These are phyloP conservation scores for Hymenoscyphus occultus DNA, from an alignment of 2,329 filamentous ascomycete species.

Conservation along the genomic window DNA sequence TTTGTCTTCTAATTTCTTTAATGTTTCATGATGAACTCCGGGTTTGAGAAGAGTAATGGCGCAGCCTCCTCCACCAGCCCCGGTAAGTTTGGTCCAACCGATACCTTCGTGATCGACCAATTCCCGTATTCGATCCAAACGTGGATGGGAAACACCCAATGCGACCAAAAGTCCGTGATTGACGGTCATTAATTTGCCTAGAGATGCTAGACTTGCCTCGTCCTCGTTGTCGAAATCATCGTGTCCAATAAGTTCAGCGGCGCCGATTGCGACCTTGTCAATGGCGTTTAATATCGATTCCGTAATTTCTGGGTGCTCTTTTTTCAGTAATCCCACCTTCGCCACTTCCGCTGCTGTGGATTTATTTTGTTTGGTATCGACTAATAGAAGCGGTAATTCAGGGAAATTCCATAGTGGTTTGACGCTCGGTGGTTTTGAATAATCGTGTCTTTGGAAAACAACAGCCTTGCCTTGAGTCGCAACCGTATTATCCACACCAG, in stretches of 20 bases:
- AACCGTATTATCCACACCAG: conserved; percentile 95
- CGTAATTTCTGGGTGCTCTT: conserved; percentile 71
- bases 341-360: conserved; percentile 82
- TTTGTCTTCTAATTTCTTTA: conserved; percentile 62
- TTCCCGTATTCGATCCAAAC: conserved; percentile 86
- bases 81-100: conserved; percentile 96
- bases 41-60: conserved; percentile 87
- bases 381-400: conserved; percentile 82
- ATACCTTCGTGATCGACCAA: conserved; percentile 84
- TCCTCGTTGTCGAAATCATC: conserved; percentile 66
- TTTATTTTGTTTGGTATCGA: conserved; percentile 85
- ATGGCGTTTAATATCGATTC: conserved; percentile 82
- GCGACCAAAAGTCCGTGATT: conserved; percentile 93
- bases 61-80: conserved; percentile 92
- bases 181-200: conserved; percentile 87
- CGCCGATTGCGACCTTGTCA: conserved; percentile 63
- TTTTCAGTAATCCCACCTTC: conserved; percentile 74
- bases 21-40: conserved; percentile 51
- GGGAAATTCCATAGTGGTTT: conserved; percentile 82
- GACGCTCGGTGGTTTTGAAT: conserved; percentile 73
- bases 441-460: conserved; percentile 79
- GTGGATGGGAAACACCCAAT: conserved; percentile 89
- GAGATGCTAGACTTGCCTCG: conserved; percentile 60
- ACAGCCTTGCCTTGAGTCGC: conserved; percentile 91
- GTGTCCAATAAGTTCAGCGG: conserved; percentile 52